These are phyloP conservation scores for Lavandula angustifolia DNA, from an alignment of 257 asterid species.

Conservation along the genomic window DNA sequence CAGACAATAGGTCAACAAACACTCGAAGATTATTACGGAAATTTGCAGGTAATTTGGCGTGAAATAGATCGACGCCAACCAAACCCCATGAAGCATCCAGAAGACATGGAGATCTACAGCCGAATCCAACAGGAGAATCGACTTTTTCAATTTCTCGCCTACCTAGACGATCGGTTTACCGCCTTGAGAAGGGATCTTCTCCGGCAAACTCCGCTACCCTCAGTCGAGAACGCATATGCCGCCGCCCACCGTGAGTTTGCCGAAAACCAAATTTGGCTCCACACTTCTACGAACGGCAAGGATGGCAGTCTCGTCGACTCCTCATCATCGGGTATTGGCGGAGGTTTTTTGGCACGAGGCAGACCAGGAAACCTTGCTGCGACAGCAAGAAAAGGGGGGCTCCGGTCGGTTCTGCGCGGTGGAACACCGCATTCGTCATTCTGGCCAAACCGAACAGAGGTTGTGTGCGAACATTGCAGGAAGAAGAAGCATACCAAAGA, in stretches of 20 bases:
- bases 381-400: not conserved
- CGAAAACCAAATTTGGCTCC: not conserved
- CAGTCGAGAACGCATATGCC: not conserved
- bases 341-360: not conserved
- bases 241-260: not conserved
- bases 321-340: not conserved
- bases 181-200: not conserved
- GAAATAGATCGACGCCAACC: slow-evolving; percentile 1
- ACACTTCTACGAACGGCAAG: not conserved
- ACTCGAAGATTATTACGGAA: not conserved
- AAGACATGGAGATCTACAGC: not conserved
- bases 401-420: not conserved
- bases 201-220: not conserved
- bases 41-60: not conserved
- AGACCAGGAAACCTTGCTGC: not conserved
- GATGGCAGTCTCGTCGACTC: not conserved
- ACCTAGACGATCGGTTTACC: not conserved
- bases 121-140: not conserved
- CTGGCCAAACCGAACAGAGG: not conserved
- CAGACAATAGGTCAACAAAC: not conserved
- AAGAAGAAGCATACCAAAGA: too few species aligned
- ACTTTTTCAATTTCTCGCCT: not conserved
- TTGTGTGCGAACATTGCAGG: not conserved
- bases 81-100: not conserved
- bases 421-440: not conserved